Evolutionary conservation across 1,284 basidiomycete species (phyloP).

Genomic region (Trametes polyzona): DNA sequence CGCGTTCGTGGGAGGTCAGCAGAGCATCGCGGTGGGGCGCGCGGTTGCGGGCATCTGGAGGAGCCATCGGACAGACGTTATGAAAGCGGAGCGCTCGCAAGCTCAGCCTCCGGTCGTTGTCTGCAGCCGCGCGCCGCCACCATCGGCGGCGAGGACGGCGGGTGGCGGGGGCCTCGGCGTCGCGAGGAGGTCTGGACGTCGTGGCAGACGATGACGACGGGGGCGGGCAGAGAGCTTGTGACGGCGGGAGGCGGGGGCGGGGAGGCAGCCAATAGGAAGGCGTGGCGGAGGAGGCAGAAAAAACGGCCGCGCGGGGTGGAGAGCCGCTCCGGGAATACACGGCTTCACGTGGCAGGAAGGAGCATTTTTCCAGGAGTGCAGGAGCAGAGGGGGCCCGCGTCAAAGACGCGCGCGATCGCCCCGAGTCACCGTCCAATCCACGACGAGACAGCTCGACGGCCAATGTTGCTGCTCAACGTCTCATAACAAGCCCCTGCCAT

Average conservation of each 20-base stretch:
- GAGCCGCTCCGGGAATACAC: constrained; percentile 24
- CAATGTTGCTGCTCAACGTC: constrained; percentile 11
- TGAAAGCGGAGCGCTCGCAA: not conserved
- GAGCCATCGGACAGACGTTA: not conserved
- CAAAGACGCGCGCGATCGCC: constrained; percentile 15
- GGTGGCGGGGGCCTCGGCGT: not conserved
- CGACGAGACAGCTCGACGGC: constrained; percentile 3
- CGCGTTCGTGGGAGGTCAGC: constrained; percentile 10
- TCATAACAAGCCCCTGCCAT: constrained; percentile 19
- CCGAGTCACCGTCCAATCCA: constrained; percentile 20
- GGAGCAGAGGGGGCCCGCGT: not conserved
- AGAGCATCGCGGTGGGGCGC: not conserved
- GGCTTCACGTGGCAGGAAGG: constrained; percentile 19
- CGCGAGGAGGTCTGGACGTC: not conserved
- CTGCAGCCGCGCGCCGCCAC: not conserved
- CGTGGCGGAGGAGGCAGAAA: constrained; percentile 1
- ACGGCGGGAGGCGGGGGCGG: not conserved
- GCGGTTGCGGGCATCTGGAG: not conserved
- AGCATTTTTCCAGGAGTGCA: constrained; percentile 17
- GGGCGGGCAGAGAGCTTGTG: not conserved
- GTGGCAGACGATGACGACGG: constrained; percentile 1
- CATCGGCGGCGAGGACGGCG: not conserved
- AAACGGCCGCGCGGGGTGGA: constrained; percentile 13
- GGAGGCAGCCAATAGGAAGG: constrained; percentile 14
- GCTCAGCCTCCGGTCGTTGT: not conserved